Evolutionary conservation across 1,139 yeast genomes (phyloP).

Genomic region (Sugiyamaella grinbergsii): DNA sequence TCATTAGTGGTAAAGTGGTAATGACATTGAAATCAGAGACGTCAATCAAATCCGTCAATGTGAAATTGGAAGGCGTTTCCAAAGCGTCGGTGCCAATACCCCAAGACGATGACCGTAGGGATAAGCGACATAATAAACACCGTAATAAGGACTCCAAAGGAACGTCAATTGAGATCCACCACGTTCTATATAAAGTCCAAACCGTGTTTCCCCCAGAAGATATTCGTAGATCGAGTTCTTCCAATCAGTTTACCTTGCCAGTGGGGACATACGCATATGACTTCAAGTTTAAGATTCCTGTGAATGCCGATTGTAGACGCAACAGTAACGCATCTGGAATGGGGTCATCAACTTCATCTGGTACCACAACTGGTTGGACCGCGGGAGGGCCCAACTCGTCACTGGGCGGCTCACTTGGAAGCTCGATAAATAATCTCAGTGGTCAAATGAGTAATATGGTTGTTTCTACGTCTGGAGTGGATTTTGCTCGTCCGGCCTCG

Average conservation of each 20-base stretch:
- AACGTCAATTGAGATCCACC: slow-evolving; percentile 51
- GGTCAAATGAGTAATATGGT: slow-evolving; percentile 44
- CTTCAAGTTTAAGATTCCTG: slow-evolving; percentile 58
- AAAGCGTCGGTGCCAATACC: slow-evolving; percentile 39
- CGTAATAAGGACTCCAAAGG: slow-evolving; percentile 32
- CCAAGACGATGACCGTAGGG: slow-evolving; percentile 16
- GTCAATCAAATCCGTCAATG: slow-evolving; percentile 54
- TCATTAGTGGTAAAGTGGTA: slow-evolving; percentile 51
- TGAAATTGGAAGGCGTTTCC: slow-evolving; percentile 61
- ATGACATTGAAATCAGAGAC: slow-evolving; percentile 52
- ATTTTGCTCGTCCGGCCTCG: slow-evolving; percentile 33
- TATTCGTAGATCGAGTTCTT: slow-evolving; percentile 50
- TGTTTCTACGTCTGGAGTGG: slow-evolving; percentile 41
- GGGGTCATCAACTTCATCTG: neutral
- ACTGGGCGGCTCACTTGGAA: slow-evolving; percentile 1
- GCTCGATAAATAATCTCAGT: slow-evolving; percentile 4
- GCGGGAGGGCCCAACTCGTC: slow-evolving; percentile 10
- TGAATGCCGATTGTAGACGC: slow-evolving; percentile 52
- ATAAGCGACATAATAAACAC: slow-evolving; percentile 25
- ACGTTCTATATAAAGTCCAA: slow-evolving; percentile 55
- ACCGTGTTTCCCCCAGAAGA: slow-evolving; percentile 66
- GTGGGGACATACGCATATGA: slow-evolving; percentile 64
- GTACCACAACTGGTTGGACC: neutral
- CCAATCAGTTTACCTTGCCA: slow-evolving; percentile 59
- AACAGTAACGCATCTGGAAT: slow-evolving; percentile 23